Evolutionary conservation across 768 basidiomycete genomes (phyloP).

Genomic region (Trametes villosa): DNA sequence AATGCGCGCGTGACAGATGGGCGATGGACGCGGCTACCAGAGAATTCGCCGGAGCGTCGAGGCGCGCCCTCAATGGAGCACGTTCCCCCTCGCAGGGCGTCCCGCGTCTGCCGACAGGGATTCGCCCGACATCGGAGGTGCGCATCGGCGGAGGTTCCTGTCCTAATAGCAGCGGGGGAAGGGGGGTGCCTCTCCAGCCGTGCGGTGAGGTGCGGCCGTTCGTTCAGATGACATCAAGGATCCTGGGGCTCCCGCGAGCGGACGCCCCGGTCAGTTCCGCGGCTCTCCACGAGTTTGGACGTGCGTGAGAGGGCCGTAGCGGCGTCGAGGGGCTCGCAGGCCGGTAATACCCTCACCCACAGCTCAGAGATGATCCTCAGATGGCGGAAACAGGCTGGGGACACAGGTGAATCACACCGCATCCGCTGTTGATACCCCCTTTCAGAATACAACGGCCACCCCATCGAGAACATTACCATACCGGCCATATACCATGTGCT

Average conservation of each 20-base stretch:
- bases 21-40: slow-evolving; percentile 1
- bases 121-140: not conserved
- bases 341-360: not conserved
- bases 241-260: not conserved
- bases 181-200: too few species aligned
- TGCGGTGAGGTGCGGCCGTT: too few species aligned
- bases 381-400: not conserved
- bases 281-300: not conserved
- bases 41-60: not conserved
- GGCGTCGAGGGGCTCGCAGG: not conserved
- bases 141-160: not conserved
- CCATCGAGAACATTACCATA: too few species aligned
- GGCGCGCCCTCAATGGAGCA: not conserved
- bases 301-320: not conserved
- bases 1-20: slow-evolving; percentile 17
- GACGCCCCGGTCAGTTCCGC: not conserved
- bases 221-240: not conserved
- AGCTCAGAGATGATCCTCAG: not conserved
- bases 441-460: too few species aligned
- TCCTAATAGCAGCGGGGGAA: too few species aligned
- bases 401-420: too few species aligned
- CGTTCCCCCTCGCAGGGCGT: not conserved
- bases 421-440: too few species aligned
- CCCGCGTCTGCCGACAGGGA: not conserved
- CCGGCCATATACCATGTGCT: too few species aligned